A percentile compares a stretch with the other conserved stretches of the same genome.
Conservation (phyloP, 2,329 filamentous ascomycete species). For the Graphium sp. region DNA sequence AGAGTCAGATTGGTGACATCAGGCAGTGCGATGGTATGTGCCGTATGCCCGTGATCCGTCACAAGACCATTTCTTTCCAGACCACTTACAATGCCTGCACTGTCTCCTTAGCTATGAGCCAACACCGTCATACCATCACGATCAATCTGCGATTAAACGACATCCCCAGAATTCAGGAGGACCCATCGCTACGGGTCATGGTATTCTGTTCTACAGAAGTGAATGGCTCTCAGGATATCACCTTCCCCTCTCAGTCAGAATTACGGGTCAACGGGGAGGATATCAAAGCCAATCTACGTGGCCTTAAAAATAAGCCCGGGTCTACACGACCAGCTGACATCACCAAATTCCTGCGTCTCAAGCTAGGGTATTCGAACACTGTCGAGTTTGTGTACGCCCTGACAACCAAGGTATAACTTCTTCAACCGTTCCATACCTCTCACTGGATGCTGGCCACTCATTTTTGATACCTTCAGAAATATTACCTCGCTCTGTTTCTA, state of each 20-base stretch:
- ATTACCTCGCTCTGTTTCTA: conserved; percentile 55
- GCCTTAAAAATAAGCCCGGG: conserved; percentile 89
- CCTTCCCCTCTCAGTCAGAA: conserved; percentile 86
- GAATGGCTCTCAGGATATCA: conserved; percentile 52
- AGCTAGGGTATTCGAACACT: conserved; percentile 55
- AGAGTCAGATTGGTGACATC: conserved; percentile 45
- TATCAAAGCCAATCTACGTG: conserved; percentile 82
- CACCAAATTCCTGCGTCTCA: conserved; percentile 57
- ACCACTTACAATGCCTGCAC: conserved; percentile 6
- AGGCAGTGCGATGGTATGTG: conserved; percentile 58
- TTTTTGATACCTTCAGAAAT: conserved; percentile 34
- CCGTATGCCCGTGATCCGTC: conserved; percentile 1
- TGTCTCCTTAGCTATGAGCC: conserved; percentile 36
- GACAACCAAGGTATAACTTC: conserved; percentile 59
- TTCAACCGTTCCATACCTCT: conserved; percentile 10
- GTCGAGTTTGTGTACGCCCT: conserved; percentile 84
- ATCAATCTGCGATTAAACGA: no score
- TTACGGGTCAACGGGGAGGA: conserved; percentile 80
- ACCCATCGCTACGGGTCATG: conserved; percentile 47
- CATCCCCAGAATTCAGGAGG: conserved; percentile 30
- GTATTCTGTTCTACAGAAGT: conserved; percentile 64
- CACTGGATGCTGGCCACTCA: conserved; percentile 7
- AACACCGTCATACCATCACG: conserved; percentile 29
- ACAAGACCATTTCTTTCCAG: conserved; percentile 4
- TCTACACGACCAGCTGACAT: conserved; percentile 90